These are phyloP conservation scores for Mucor saturninus DNA, from an alignment of 371 early-diverging fungal genomes.

Conservation along the genomic window DNA sequence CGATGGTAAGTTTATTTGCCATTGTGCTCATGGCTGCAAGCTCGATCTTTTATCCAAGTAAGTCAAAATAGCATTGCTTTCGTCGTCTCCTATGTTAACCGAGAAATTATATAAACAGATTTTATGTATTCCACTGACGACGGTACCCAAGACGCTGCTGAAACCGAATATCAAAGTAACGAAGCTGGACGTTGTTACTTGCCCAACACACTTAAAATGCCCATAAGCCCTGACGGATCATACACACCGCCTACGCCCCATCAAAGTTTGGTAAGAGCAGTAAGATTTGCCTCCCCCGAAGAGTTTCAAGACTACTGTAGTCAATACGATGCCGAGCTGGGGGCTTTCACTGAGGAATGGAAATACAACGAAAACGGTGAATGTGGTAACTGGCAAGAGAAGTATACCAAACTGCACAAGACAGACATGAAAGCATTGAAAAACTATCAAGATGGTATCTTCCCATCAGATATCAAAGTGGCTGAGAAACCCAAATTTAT, in stretches of 20 bases:
- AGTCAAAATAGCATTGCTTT: neutral
- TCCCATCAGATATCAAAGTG: constrained; percentile 21
- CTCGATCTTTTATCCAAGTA: constrained; percentile 46
- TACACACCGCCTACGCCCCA: constrained; percentile 56
- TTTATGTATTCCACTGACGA: neutral
- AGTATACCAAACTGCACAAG: constrained; percentile 41
- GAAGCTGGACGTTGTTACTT: constrained; percentile 21
- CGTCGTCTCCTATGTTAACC: neutral
- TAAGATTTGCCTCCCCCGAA: constrained; percentile 30
- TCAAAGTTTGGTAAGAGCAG: constrained; percentile 34
- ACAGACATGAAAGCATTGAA: constrained; percentile 37
- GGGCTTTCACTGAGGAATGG: constrained; percentile 30
- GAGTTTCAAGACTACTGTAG: constrained; percentile 48
- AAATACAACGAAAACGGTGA: constrained; percentile 34
- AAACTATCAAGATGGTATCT: constrained; percentile 37
- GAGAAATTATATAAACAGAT: neutral
- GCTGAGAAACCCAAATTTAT: constrained; percentile 39
- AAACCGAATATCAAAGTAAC: neutral
- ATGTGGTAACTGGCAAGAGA: constrained; percentile 56
- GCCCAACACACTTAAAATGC: constrained; percentile 30
- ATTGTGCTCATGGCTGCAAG: constrained; percentile 41
- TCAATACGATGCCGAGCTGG: constrained; percentile 26
- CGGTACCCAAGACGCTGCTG: neutral
- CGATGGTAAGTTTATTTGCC: constrained; percentile 38
- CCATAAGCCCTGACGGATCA: constrained; percentile 35